Base-by-base conservation (phyloP, 129 eudicot genomes). In the Pittosporum tobira region DNA sequence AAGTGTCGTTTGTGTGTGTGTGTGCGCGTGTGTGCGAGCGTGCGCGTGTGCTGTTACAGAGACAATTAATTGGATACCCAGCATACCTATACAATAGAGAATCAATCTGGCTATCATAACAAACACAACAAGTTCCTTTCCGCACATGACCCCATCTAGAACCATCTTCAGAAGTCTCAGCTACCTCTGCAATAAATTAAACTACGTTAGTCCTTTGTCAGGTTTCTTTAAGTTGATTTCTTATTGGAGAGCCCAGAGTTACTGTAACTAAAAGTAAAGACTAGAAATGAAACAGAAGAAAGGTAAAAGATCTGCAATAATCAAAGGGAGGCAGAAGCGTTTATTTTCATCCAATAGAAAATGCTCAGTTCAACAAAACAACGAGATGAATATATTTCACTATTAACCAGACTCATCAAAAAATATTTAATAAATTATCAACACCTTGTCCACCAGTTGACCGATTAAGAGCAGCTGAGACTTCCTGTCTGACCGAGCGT, bases 61-160 rank as follows among this genome's bases (percentile, higher is more conserved):
- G 22, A 25, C 11, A 8, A 26, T 10, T 12, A 13, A 40, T 40
- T 26, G 22, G 22, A 3, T 16, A 27, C 36, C 12, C 46, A 36
- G 37, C 42, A 2, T 83, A 93, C 99, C 99, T 87, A 86, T 93
- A 93, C 88, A 93, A 69, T 27, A 93, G 75, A 11, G 96, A 80
- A 87, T 93, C 99, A 64, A 93, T 93, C 31, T 87, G 96, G 78
- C 69, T 84, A 77, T 93, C 99, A 71, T 96, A 93, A 78, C 99
- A 93, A 59, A 93, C 88, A 63, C 99, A 93, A 67, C 99, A 93
- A 12, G 93, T 81, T 58, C 99, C 96, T 72, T 87, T 93, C 55
- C 81, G 84, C 43, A 87, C 99, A 63, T 84, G 84, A 51, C 80
- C 83, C 96, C 96, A 93, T 77, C 63, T 84, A 2, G 93, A 84